A percentile compares a stretch with the other conserved stretches of the same genome.
phyloP scores from a whole-genome alignment of 352 stramenopile species.

The Phytophthora kernoviae region DNA sequence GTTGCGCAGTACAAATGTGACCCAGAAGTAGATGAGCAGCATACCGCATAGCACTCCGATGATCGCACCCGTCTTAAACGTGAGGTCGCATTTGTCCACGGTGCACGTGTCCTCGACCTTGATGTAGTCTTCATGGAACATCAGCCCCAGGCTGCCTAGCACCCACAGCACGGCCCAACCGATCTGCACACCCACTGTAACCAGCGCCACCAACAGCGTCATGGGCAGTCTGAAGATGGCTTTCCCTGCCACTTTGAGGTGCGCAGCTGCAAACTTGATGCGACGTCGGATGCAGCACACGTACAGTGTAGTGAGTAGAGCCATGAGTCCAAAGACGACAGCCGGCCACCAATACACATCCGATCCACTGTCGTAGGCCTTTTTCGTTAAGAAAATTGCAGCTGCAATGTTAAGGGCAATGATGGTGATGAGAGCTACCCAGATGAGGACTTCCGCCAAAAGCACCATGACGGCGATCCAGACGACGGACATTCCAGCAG shows the following conservation, averaged over 20 bases:
- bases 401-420: conserved; percentile 50
- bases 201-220: conserved; percentile 79
- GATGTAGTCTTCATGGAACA: conserved; percentile 80
- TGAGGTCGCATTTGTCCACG: conserved; percentile 49
- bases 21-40: conserved; percentile 95
- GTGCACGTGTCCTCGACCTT: conserved; percentile 58
- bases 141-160: conserved; percentile 78
- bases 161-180: conserved; percentile 89
- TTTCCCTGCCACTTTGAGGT: conserved; percentile 88
- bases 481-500: conserved; percentile 66
- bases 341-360: conserved; percentile 76
- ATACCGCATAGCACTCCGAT: conserved; percentile 86
- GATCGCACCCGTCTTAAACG: conserved; percentile 49
- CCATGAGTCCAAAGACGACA: conserved; percentile 55
- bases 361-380: conserved; percentile 58
- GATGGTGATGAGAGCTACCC: conserved; percentile 35
- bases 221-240: conserved; percentile 88
- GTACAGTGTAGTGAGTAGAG: conserved; percentile 63
- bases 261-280: conserved; percentile 93
- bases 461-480: conserved; percentile 85
- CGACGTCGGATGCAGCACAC: conserved; percentile 74
- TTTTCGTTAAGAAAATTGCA: conserved; percentile 71
- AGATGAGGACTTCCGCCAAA: conserved; percentile 66
- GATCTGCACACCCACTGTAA: conserved; percentile 88
- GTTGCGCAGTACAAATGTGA: conserved; percentile 85